These are phyloP conservation scores for Trichoderma asperelloides DNA, from an alignment of 495 filamentous ascomycete species.

Conservation along the genomic window DNA sequence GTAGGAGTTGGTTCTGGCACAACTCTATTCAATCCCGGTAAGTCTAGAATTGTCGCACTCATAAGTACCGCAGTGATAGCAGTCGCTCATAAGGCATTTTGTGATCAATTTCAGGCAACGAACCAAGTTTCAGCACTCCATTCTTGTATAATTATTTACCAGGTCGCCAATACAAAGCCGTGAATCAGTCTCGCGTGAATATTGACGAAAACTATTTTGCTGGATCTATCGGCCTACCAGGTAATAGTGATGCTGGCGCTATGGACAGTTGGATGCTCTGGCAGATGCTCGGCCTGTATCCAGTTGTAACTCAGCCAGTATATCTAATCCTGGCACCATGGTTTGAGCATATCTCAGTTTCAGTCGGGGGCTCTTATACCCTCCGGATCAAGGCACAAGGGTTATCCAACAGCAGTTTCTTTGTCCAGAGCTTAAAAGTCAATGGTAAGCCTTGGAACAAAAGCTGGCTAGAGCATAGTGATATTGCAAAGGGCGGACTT, in stretches of 20 bases:
- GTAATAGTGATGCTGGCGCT: constrained; percentile 61
- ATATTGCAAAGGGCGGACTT: constrained; percentile 51
- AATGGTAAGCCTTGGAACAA: constrained; percentile 44
- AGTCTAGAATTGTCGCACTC: neutral
- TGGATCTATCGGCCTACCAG: constrained; percentile 47
- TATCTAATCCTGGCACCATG: constrained; percentile 57
- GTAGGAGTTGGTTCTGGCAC: constrained; percentile 28
- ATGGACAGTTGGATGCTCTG: constrained; percentile 63
- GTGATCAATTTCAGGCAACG: constrained; percentile 33
- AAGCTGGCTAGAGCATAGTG: constrained; percentile 54
- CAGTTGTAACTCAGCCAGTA: constrained; percentile 53
- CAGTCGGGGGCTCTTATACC: constrained; percentile 44
- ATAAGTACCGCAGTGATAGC: neutral
- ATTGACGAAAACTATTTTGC: constrained; percentile 46
- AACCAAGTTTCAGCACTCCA: constrained; percentile 59
- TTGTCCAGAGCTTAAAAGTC: constrained; percentile 44
- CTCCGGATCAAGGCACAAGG: constrained; percentile 46
- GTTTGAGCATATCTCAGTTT: constrained; percentile 50
- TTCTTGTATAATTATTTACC: constrained; percentile 62
- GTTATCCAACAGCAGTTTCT: constrained; percentile 40
- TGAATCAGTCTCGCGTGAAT: constrained; percentile 44
- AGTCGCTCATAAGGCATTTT: neutral
- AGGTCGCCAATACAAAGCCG: constrained; percentile 48
- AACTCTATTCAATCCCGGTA: constrained; percentile 55
- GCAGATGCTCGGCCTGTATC: constrained; percentile 65